Base-by-base conservation (phyloP, 2,329 filamentous ascomycete species). In the Zasmidium angulare region DNA sequence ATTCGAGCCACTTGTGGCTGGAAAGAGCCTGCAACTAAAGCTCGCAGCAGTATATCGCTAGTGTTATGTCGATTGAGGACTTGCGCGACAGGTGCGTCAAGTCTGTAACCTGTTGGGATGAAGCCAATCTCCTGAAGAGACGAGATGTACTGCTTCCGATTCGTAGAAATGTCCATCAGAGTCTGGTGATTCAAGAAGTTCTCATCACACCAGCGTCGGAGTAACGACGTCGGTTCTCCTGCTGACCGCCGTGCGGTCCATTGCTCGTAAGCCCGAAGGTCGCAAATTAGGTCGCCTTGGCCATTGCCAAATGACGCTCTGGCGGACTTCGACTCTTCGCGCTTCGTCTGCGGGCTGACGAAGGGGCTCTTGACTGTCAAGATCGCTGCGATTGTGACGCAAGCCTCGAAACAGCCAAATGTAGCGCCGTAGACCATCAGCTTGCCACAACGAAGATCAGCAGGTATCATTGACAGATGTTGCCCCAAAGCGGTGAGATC, bases 371-470 rank as follows among this genome's bases (percentile, higher is more conserved):
- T 88, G 24, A 90, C 89, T 56, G 92, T 97, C n/a, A 99, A 82
- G 46, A 98, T 95, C 9, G 93, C 89, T 1, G 95, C 91, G 63
- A 98, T 93, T 2, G 89, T 92, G 56, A 98, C 83, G 66, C 89
- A 92, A 54, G 93, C 87, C 69, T 96, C 91, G 6, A 98, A 82
- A 70, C 93, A 98, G 31, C 90, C 90, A 70, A 99, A 98, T 59
- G 96, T 92, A 17, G 91, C 89, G 4, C 95, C 95, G 71, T 96
- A 96, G 2, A 99, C 90, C 83, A 99, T 91, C 31, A 99, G 82
- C 76, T 99, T 99, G 49, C 90, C 91, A 73, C 92, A 96, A 24
- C 93, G 87, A 50, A 99, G 82, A 71, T 99, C 95, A 0, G 93
- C 91, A 1, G 95, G 95, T 53, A 99, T 92, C 86, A 96, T 91